Evolutionary conservation across 345 rosid species (phyloP).

Genomic region (Citropsis articulata): DNA sequence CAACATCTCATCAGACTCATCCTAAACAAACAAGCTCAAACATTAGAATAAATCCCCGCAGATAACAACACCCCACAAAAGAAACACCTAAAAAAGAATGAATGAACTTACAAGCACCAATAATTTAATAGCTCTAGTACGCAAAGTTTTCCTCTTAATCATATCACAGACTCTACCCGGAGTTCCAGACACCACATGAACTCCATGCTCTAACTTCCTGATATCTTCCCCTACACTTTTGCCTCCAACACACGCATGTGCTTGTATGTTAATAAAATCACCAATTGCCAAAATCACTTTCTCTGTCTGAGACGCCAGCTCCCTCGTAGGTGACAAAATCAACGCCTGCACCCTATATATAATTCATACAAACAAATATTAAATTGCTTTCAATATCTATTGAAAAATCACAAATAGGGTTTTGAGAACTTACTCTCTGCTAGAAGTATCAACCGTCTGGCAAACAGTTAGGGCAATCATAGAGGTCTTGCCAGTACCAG

Average conservation of each 20-base stretch:
- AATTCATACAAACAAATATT: not conserved
- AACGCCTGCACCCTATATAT: constrained; percentile 80
- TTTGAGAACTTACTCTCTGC: constrained; percentile 59
- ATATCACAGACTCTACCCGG: constrained; percentile 98
- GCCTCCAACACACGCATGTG: constrained; percentile 89
- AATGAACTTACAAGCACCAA: constrained; percentile 14
- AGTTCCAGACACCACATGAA: constrained; percentile 89
- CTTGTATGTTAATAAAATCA: constrained; percentile 65
- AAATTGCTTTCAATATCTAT: not conserved
- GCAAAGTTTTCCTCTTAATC: constrained; percentile 94
- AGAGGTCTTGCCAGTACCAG: constrained; percentile 97
- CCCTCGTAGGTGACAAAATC: constrained; percentile 95
- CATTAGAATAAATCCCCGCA: not conserved
- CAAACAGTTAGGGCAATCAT: constrained; percentile 97
- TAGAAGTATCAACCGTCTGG: constrained; percentile 69
- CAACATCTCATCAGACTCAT: constrained; percentile 97
- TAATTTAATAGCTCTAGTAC: constrained; percentile 71
- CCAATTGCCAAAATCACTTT: constrained; percentile 79
- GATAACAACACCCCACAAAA: not conserved
- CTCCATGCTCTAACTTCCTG: constrained; percentile 62
- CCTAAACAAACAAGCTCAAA: constrained; percentile 25
- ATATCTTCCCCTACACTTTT: constrained; percentile 98
- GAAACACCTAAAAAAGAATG: not conserved
- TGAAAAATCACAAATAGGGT: constrained; percentile 22
- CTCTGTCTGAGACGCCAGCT: constrained; percentile 89